Conservation (phyloP, 176 grass and related monocot genomes). For the Canna indica region DNA sequence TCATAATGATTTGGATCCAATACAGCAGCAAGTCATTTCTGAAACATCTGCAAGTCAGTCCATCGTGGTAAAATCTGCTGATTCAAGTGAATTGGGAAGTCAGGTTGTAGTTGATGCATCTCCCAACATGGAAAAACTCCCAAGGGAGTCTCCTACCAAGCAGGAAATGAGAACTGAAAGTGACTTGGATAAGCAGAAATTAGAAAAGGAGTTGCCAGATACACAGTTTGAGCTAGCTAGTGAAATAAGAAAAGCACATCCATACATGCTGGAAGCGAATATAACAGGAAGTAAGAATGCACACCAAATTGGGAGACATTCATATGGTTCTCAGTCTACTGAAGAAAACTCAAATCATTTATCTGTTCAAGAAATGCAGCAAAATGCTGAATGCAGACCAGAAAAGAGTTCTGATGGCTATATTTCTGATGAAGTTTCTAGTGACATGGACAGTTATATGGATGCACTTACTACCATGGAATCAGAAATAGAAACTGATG, state of each 20-base stretch:
- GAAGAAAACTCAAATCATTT: constrained; percentile 40
- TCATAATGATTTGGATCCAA: constrained; percentile 34
- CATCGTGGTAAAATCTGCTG: constrained; percentile 29
- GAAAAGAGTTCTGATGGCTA: constrained; percentile 50
- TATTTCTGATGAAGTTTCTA: constrained; percentile 49
- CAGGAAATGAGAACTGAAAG: not conserved
- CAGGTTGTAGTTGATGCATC: constrained; percentile 41
- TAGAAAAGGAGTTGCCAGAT: not conserved
- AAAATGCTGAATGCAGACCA: constrained; percentile 21
- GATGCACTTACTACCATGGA: constrained; percentile 67
- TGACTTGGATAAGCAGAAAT: not conserved
- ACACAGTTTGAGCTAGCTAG: not conserved
- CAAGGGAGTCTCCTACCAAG: not conserved
- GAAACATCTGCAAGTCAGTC: constrained; percentile 21
- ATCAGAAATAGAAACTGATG: constrained; percentile 61
- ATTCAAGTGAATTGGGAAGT: constrained; percentile 28
- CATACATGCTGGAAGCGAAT: not conserved
- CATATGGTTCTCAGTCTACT: constrained; percentile 15
- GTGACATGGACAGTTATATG: constrained; percentile 39
- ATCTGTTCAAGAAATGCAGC: constrained; percentile 18
- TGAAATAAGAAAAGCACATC: not conserved
- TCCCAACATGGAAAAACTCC: constrained; percentile 13
- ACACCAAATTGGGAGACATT: not conserved
- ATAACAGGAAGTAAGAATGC: constrained; percentile 14
- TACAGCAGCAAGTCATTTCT: constrained; percentile 27